Conservation (phyloP, 768 basidiomycete species). For the Lentinula sp. region DNA sequence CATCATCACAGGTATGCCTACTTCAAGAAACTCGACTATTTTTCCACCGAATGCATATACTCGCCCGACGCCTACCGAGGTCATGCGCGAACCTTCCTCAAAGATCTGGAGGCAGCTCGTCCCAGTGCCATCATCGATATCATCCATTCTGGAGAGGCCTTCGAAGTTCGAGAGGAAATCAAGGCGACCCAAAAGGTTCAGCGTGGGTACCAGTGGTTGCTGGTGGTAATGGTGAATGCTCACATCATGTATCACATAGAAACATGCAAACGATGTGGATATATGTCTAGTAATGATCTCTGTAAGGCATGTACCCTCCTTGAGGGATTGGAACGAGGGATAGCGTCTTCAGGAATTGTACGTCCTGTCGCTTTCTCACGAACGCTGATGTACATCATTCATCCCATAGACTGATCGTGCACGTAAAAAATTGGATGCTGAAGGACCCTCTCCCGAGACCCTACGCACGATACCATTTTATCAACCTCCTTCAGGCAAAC, state of each 20-base stretch:
- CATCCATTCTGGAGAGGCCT: slow-evolving; percentile 92
- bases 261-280: slow-evolving; percentile 88
- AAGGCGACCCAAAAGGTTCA: slow-evolving; percentile 78
- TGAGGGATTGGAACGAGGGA: slow-evolving; percentile 85
- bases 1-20: slow-evolving; percentile 85
- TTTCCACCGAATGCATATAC: slow-evolving; percentile 99
- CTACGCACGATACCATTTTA: slow-evolving; percentile 75
- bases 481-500: slow-evolving; percentile 37
- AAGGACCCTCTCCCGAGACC: slow-evolving; percentile 60
- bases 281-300: slow-evolving; percentile 95
- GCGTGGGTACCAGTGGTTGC: slow-evolving; percentile 45
- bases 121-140: slow-evolving; percentile 97
- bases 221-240: background rate
- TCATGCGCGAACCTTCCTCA: slow-evolving; percentile 89
- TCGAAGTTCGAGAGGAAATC: slow-evolving; percentile 81
- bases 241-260: slow-evolving; percentile 38
- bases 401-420: slow-evolving; percentile 56
- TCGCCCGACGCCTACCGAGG: slow-evolving; percentile 98
- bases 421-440: slow-evolving; percentile 53
- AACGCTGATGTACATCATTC: background rate
- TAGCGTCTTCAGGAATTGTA: slow-evolving; percentile 59
- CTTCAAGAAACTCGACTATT: slow-evolving; percentile 98
- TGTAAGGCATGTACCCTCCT: slow-evolving; percentile 91
- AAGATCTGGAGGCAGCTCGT: slow-evolving; percentile 90
- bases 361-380: slow-evolving; percentile 18